Evolutionary conservation across 768 basidiomycete species (phyloP).

Genomic region (Leccinum incarnatum): DNA sequence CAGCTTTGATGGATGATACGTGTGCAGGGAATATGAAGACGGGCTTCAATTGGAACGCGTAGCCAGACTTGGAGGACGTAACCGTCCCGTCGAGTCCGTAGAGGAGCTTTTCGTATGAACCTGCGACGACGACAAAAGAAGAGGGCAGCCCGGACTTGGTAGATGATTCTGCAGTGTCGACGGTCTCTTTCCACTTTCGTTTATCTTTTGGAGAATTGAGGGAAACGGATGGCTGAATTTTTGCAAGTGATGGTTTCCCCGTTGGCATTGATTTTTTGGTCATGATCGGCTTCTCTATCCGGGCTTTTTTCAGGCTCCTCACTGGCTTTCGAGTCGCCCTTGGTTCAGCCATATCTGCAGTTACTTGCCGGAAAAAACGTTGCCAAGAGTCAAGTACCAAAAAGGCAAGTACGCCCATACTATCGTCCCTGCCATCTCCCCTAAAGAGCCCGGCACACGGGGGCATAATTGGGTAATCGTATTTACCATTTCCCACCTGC

Average conservation of each 20-base stretch:
- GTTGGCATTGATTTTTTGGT: background rate
- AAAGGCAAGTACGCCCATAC: background rate
- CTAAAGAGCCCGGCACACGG: background rate
- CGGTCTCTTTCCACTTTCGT: conserved; percentile 22
- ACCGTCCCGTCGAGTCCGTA: conserved; percentile 81
- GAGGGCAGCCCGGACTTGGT: conserved; percentile 37
- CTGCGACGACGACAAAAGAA: conserved; percentile 84
- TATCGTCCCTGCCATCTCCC: too few species aligned
- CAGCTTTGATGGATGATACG: conserved; percentile 86
- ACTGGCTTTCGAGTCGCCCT: conserved; percentile 20
- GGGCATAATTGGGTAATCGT: too few species aligned
- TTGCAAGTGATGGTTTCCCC: background rate
- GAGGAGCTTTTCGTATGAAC: conserved; percentile 94
- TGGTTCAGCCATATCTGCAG: conserved; percentile 14
- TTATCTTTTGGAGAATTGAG: conserved; percentile 29
- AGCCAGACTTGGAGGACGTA: conserved; percentile 28
- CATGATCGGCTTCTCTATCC: conserved; percentile 16
- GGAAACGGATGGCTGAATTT: conserved; percentile 3
- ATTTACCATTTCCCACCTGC: too few species aligned
- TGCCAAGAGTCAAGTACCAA: background rate
- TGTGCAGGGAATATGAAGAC: conserved; percentile 98
- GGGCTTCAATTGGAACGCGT: conserved; percentile 56
- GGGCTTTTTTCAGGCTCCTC: conserved; percentile 24
- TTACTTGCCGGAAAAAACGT: too few species aligned
- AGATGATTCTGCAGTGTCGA: conserved; percentile 2